Conservation (phyloP, 2,329 filamentous ascomycete genomes). For the Pseudocercospora fijiensis region DNA sequence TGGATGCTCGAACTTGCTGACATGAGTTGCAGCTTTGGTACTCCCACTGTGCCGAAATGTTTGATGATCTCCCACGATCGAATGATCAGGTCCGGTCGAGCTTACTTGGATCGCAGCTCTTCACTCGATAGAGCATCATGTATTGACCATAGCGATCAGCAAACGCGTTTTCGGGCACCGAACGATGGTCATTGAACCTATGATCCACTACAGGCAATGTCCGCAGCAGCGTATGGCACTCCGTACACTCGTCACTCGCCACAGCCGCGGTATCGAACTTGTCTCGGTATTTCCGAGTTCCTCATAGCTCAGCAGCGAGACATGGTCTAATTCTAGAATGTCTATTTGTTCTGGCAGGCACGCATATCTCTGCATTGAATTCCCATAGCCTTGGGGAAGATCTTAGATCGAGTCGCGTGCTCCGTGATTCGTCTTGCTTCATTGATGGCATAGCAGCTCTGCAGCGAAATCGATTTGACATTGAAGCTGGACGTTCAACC, state of each 20-base stretch:
- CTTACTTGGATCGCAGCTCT: no score
- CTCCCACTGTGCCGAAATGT: neutral
- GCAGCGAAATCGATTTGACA: neutral
- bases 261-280: neutral
- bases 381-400: no score
- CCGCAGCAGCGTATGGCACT: neutral
- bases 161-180: neutral
- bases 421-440: neutral
- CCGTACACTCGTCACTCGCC: neutral
- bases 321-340: neutral
- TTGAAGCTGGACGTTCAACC: no score
- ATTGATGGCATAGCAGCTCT: neutral
- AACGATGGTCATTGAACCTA: neutral
- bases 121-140: no score
- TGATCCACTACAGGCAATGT: neutral
- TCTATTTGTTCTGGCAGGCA: no score
- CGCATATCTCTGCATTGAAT: neutral
- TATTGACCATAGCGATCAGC: no score
- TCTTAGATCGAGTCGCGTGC: no score
- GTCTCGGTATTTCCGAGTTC: neutral
- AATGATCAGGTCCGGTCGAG: no score
- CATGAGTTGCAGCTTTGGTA: neutral
- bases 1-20: neutral
- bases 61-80: neutral
- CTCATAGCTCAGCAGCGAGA: neutral